phyloP scores from a whole-genome alignment of 805 yeast species.

The Schizosaccharomyces japonicus region DNA sequence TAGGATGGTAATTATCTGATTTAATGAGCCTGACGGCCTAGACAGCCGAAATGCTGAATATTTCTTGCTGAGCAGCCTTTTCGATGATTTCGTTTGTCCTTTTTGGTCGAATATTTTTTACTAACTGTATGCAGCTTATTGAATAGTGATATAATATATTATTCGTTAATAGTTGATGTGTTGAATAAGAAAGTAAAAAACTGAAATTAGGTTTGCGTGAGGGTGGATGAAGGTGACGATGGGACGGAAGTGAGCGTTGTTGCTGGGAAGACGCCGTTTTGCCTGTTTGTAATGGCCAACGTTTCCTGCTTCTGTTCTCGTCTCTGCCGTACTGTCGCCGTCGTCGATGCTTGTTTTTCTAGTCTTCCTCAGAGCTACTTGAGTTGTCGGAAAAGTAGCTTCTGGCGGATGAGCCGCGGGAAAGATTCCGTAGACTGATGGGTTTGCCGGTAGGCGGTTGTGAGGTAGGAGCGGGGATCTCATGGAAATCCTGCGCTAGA shows the following conservation, averaged over 20 bases:
- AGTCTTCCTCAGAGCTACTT: background rate
- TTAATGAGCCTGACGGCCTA: constrained; percentile 3
- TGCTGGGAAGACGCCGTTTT: background rate
- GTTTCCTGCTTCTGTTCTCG: background rate
- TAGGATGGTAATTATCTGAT: constrained; percentile 2
- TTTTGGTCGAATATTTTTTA: background rate
- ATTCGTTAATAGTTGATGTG: background rate
- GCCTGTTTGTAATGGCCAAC: background rate
- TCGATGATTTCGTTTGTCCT: background rate
- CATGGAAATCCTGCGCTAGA: background rate
- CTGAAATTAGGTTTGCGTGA: background rate
- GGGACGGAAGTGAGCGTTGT: background rate
- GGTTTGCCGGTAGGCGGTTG: background rate
- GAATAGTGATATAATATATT: background rate
- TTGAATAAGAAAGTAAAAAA: background rate
- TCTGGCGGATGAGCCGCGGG: background rate
- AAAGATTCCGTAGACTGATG: background rate
- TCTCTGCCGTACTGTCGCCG: background rate
- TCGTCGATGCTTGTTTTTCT: background rate
- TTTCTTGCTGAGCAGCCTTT: background rate
- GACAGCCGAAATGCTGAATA: constrained; percentile 2
- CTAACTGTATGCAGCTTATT: background rate
- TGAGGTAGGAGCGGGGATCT: background rate
- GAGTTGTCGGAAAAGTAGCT: no score
- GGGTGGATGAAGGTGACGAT: no score